phyloP scores from a whole-genome alignment of 2,329 filamentous ascomycete genomes.

The Talaromyces atroroseus region DNA sequence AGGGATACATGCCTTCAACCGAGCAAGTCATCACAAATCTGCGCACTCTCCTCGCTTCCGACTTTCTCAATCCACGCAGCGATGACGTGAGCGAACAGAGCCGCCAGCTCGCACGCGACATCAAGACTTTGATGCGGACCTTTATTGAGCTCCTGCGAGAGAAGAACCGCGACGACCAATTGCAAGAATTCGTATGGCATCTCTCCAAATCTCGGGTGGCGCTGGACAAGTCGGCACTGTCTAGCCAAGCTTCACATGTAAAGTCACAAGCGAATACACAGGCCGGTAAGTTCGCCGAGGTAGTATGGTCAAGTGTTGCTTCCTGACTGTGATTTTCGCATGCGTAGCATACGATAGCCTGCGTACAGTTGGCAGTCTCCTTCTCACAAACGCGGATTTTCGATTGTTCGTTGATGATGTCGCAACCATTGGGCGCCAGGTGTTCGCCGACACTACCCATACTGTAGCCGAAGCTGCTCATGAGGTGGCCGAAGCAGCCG shows the following conservation, averaged over 20 bases:
- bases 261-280: slow-evolving; percentile 65
- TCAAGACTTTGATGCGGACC: slow-evolving; percentile 67
- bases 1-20: slow-evolving; percentile 89
- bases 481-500: slow-evolving; percentile 65
- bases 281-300: slow-evolving; percentile 48
- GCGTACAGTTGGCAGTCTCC: slow-evolving; percentile 74
- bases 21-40: slow-evolving; percentile 77
- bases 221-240: slow-evolving; percentile 61
- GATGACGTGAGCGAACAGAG: slow-evolving; percentile 73
- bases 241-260: slow-evolving; percentile 54
- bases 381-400: slow-evolving; percentile 87
- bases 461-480: slow-evolving; percentile 71
- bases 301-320: background rate
- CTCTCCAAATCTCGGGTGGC: slow-evolving; percentile 66
- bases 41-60: slow-evolving; percentile 69
- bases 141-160: slow-evolving; percentile 75
- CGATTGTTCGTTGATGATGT: slow-evolving; percentile 78
- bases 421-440: slow-evolving; percentile 69
- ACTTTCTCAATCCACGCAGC: slow-evolving; percentile 70
- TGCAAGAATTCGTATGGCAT: slow-evolving; percentile 90
- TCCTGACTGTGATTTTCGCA: background rate
- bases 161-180: slow-evolving; percentile 78
- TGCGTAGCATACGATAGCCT: slow-evolving; percentile 70
- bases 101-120: slow-evolving; percentile 64
- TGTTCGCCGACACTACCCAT: slow-evolving; percentile 81